Conservation (phyloP, 2,329 filamentous ascomycete species). For the Colletotrichum salicis region DNA sequence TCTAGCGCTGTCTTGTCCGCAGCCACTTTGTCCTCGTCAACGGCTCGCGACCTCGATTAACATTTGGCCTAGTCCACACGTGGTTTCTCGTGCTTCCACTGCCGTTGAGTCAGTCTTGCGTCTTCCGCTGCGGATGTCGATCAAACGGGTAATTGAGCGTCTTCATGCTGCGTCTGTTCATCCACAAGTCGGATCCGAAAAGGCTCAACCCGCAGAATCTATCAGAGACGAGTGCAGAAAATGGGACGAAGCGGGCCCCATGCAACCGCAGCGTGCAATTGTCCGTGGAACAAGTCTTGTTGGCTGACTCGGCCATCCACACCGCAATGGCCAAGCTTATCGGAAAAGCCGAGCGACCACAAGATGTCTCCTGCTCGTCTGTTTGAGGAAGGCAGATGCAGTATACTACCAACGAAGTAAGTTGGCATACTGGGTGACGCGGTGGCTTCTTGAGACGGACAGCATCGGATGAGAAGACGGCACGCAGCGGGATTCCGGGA, state of each 20-base stretch:
- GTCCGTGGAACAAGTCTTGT: not conserved
- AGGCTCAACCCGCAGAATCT: constrained; percentile 18
- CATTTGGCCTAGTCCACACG: constrained; percentile 1
- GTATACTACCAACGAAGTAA: too few relatives aligned
- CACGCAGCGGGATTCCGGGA: not conserved
- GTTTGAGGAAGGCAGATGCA: not conserved
- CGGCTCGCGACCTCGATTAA: constrained; percentile 8
- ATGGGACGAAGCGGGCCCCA: constrained; percentile 11
- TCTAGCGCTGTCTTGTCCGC: not conserved
- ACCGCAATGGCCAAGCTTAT: constrained; percentile 4
- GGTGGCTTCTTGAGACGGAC: too few relatives aligned
- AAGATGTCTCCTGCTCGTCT: not conserved
- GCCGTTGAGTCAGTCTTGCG: constrained; percentile 21
- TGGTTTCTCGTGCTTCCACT: not conserved
- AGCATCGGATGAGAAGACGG: not conserved
- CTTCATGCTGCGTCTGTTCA: constrained; percentile 13
- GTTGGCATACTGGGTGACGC: too few relatives aligned
- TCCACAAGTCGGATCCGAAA: constrained; percentile 22
- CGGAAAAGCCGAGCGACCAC: constrained; percentile 6
- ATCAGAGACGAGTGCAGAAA: not conserved
- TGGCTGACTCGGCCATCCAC: constrained; percentile 12
- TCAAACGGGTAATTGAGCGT: constrained; percentile 22
- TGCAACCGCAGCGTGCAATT: not conserved
- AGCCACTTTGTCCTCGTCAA: not conserved
- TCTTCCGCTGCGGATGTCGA: constrained; percentile 11